Base-by-base conservation (phyloP, 2,329 filamentous ascomycete genomes). In the Mariannaea sp. region DNA sequence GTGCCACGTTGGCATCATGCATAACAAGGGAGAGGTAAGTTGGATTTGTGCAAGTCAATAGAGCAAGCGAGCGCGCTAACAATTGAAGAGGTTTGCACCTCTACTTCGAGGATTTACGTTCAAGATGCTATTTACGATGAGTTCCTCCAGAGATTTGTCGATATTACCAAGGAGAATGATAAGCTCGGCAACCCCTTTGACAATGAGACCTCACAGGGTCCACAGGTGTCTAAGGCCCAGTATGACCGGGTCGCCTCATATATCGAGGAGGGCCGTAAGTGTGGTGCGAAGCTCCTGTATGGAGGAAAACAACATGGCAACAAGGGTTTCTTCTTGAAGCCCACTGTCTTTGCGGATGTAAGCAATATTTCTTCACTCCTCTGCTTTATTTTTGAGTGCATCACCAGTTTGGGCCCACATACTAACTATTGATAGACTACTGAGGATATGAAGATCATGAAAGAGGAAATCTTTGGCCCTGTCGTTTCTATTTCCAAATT, bases 221-320 rank as follows among this genome's bases (percentile, higher is more conserved):
- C 86, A 0, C 85, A 87, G 64, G 80, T 87, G 47, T 84, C 83
- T 5, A 84, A 84, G 66, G 68, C 76, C 14, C 86, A 88, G 66
- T 85, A 83, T 59, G 84, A 87, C 43, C 76, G 81, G 13, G 79
- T 90, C 1, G 73, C 88, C 14, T 79, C 77, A 1, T 90, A 87
- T 68, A 83, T 90, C 36, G 80, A 88, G 51, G 65, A 76, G 29
- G 86, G 85, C 7, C 86, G 86, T 67, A 76, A 77, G 7, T 81
- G 84, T 61, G 86, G 85, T 14, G 82, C 84, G 0, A 83, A 74
- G 1, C 75, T 89, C 3, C 72, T 78, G 13, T 73, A 71, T 13
- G 71, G 71, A 5, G 66, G 67, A 0, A 57, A 35, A 9, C 64
- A 57, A 27, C 44, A 65, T 10, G 59, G 64, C 0, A 57, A 57